A percentile compares a stretch with the other conserved stretches of the same genome.
Evolutionary conservation across 495 filamentous ascomycete genomes (phyloP).

Genomic region (Penicillium simplicissimum): DNA sequence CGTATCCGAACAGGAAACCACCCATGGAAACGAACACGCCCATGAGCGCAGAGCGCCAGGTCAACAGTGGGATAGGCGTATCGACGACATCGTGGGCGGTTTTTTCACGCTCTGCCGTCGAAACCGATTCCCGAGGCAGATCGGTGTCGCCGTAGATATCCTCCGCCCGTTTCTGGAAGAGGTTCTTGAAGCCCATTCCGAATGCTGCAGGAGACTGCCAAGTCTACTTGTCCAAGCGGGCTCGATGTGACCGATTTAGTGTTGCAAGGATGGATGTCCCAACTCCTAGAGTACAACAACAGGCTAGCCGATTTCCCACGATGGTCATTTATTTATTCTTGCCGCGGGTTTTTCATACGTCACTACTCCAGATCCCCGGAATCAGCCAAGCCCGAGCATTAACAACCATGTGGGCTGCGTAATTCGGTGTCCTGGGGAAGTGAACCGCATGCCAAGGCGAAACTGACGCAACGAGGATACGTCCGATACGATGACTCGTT

Average conservation of each 20-base stretch:
- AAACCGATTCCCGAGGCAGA: slow-evolving; percentile 21
- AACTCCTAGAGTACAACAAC: not conserved
- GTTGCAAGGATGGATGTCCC: not conserved
- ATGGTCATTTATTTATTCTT: slow-evolving; percentile 9
- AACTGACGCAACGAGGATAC: slow-evolving; percentile 11
- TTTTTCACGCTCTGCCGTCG: slow-evolving; percentile 29
- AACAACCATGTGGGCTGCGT: slow-evolving; percentile 2
- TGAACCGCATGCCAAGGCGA: slow-evolving; percentile 5
- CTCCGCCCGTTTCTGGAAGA: slow-evolving; percentile 22
- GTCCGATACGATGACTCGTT: slow-evolving; percentile 35
- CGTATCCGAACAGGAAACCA: slow-evolving; percentile 57
- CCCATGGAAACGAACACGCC: slow-evolving; percentile 62
- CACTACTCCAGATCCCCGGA: not conserved
- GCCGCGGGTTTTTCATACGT: not conserved
- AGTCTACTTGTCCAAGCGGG: not conserved
- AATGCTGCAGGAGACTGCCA: not conserved
- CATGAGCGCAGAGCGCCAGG: slow-evolving; percentile 44
- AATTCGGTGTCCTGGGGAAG: not conserved
- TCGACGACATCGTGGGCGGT: slow-evolving; percentile 26
- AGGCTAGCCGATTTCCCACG: not conserved
- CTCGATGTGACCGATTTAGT: not conserved
- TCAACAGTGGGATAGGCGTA: slow-evolving; percentile 38
- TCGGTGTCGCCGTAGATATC: slow-evolving; percentile 12
- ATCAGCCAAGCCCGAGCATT: slow-evolving; percentile 1
- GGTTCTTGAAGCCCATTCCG: slow-evolving; percentile 23